These are phyloP conservation scores for Penicillium antarcticum DNA, from an alignment of 495 filamentous ascomycete genomes.

Conservation along the genomic window DNA sequence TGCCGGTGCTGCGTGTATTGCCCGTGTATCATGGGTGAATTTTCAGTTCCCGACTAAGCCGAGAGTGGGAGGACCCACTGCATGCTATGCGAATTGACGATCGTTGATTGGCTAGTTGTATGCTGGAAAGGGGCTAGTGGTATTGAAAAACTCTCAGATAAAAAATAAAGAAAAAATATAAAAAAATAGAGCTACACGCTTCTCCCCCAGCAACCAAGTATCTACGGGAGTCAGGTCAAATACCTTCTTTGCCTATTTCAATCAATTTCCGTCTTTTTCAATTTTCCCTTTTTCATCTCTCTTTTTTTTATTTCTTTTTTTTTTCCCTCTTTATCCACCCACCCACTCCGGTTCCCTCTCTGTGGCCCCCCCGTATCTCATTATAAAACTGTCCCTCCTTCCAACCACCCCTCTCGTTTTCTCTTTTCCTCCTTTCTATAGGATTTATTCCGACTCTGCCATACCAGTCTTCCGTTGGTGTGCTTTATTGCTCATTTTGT, in stretches of 20 bases:
- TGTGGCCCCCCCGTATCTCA: conserved; percentile 19
- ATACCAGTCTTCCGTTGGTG: conserved; percentile 37
- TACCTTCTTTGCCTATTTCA: conserved; percentile 9
- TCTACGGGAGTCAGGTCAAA: conserved; percentile 5
- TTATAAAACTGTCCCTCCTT: conserved; percentile 35
- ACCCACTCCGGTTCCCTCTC: conserved; percentile 26
- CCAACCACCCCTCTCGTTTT: conserved; percentile 22
- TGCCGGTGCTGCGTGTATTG: neutral
- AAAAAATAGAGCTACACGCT: neutral
- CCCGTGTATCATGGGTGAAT: no score
- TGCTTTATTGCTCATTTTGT: conserved; percentile 40
- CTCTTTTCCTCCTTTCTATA: conserved; percentile 27
- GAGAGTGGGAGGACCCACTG: neutral
- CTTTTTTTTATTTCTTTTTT: conserved; percentile 19
- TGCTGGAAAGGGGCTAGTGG: conserved; percentile 12
- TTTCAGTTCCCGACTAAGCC: neutral
- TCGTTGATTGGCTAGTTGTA: conserved; percentile 5
- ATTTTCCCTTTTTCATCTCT: neutral
- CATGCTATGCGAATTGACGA: neutral
- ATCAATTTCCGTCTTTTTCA: conserved; percentile 7
- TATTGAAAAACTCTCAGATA: neutral
- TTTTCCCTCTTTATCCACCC: conserved; percentile 21
- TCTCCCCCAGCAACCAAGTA: conserved; percentile 13
- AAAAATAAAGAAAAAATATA: conserved; percentile 1
- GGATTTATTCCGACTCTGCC: conserved; percentile 46